phyloP scores from a whole-genome alignment of 306 rosid genomes.

The Astragalus glycyphyllos region DNA sequence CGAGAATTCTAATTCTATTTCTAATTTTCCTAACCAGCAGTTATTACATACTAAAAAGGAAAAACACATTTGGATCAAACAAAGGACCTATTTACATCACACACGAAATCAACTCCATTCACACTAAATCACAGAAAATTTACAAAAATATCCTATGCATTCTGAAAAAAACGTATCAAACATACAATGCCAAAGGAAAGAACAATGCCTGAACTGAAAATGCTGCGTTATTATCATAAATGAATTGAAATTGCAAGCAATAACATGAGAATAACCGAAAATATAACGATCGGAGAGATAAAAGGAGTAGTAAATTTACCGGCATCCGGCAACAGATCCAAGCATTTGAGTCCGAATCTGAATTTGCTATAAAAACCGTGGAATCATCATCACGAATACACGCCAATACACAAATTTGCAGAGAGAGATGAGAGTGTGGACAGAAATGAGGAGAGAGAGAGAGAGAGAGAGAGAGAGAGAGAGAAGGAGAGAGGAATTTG shows the following conservation, averaged over 20 bases:
- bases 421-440: slow-evolving; percentile 28
- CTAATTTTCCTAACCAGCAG: background rate
- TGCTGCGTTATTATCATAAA: background rate
- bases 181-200: slow-evolving; percentile 22
- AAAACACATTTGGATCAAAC: slow-evolving; percentile 45
- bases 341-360: slow-evolving; percentile 61
- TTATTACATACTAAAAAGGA: background rate
- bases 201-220: slow-evolving; percentile 34
- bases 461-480: slow-evolving; percentile 35
- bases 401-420: background rate
- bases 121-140: slow-evolving; percentile 39
- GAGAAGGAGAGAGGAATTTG: slow-evolving; percentile 52
- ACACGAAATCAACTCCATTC: slow-evolving; percentile 38
- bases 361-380: slow-evolving; percentile 27
- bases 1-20: slow-evolving; percentile 27
- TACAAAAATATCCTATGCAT: background rate
- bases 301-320: slow-evolving; percentile 56
- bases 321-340: slow-evolving; percentile 63
- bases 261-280: background rate
- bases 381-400: slow-evolving; percentile 22
- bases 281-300: slow-evolving; percentile 9
- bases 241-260: slow-evolving; percentile 9
- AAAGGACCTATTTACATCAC: slow-evolving; percentile 26
- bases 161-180: background rate
- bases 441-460: slow-evolving; percentile 31